Percentiles rank a stretch among this genome's conserved stretches.
Evolutionary conservation across 2,329 filamentous ascomycete species (phyloP).

Genomic region (Hypoxylon sp.): DNA sequence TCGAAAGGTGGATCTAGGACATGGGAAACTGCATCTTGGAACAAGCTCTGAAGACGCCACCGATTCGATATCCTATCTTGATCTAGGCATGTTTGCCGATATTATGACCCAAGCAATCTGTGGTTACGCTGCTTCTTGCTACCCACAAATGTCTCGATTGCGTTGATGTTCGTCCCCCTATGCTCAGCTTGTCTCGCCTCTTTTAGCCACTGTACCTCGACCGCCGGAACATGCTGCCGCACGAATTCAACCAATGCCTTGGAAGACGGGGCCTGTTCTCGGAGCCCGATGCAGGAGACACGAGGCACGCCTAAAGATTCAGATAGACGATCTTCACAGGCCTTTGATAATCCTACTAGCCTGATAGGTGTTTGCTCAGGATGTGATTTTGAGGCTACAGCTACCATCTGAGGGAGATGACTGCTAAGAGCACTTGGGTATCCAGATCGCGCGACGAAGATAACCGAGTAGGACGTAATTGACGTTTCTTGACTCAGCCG

Average conservation of each 20-base stretch:
- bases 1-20: constrained; percentile 1
- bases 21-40: background rate
- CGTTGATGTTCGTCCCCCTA: constrained; percentile 62
- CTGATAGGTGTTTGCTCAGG: constrained; percentile 60
- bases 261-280: constrained; percentile 67
- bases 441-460: constrained; percentile 71
- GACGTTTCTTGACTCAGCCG: constrained; percentile 4
- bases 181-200: constrained; percentile 59
- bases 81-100: background rate
- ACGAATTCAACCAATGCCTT: constrained; percentile 70
- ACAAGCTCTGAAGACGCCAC: background rate
- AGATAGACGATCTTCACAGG: constrained; percentile 70
- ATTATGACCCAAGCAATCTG: constrained; percentile 1
- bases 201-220: constrained; percentile 69
- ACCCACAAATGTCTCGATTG: constrained; percentile 58
- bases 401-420: constrained; percentile 70
- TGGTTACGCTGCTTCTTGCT: constrained; percentile 52
- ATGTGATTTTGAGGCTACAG: constrained; percentile 61
- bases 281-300: constrained; percentile 74
- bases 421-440: constrained; percentile 70
- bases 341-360: constrained; percentile 73
- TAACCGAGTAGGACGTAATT: constrained; percentile 59
- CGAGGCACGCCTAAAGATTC: constrained; percentile 71
- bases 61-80: background rate
- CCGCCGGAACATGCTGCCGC: constrained; percentile 62